A percentile compares a stretch with the other conserved stretches of the same genome.
Conservation (phyloP, 2,329 filamentous ascomycete genomes). For the Penicillium sp. region DNA sequence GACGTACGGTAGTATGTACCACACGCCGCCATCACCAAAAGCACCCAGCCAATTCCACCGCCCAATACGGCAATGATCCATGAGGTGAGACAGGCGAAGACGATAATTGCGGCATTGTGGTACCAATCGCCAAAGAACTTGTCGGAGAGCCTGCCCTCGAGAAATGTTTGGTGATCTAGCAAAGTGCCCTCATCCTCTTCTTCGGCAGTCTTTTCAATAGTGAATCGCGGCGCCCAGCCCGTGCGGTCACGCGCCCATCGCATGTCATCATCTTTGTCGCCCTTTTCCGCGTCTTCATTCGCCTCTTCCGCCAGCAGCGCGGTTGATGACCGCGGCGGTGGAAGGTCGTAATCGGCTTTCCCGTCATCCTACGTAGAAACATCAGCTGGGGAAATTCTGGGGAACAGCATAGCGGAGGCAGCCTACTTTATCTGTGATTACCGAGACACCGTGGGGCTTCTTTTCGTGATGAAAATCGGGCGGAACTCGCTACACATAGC, state of each 20-base stretch:
- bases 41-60: slow-evolving; percentile 86
- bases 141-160: slow-evolving; percentile 79
- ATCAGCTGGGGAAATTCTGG: no score
- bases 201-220: slow-evolving; percentile 50
- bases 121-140: slow-evolving; percentile 98
- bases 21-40: slow-evolving; percentile 86
- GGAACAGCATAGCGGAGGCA: no score
- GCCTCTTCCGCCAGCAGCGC: slow-evolving; percentile 50
- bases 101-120: slow-evolving; percentile 89
- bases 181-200: slow-evolving; percentile 56
- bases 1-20: slow-evolving; percentile 96
- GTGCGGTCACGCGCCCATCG: slow-evolving; percentile 56
- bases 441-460: slow-evolving; percentile 39
- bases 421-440: slow-evolving; percentile 72
- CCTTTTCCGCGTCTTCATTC: slow-evolving; percentile 47
- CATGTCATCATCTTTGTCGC: slow-evolving; percentile 50
- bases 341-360: slow-evolving; percentile 66
- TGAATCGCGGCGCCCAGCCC: slow-evolving; percentile 86
- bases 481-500: slow-evolving; percentile 51
- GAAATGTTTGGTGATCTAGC: slow-evolving; percentile 79
- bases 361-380: slow-evolving; percentile 57
- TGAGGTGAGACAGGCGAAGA: slow-evolving; percentile 83
- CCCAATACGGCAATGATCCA: slow-evolving; percentile 87
- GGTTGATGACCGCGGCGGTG: slow-evolving; percentile 59
- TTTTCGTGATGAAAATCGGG: slow-evolving; percentile 55